Evolutionary conservation across 805 yeast species (phyloP).

Genomic region (Millerozyma miso): DNA sequence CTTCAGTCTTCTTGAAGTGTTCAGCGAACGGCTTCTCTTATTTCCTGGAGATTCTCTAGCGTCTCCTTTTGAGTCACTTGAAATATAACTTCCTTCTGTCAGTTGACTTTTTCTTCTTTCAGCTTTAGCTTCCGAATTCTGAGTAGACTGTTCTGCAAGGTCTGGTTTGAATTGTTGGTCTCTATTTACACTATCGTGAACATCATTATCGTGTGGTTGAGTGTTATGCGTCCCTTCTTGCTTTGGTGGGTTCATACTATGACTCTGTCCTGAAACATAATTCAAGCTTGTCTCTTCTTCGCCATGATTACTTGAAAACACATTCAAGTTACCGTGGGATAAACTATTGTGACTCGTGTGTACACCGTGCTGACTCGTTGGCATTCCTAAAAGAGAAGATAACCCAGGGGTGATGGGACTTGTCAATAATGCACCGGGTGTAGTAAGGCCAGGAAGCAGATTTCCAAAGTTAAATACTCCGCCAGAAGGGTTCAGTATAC

Average conservation of each 20-base stretch:
- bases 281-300: not conserved
- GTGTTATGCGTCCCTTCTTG: not conserved
- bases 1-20: not conserved
- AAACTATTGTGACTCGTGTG: not conserved
- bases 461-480: slow-evolving; percentile 34
- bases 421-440: slow-evolving; percentile 37
- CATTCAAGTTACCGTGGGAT: not conserved
- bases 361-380: slow-evolving; percentile 5
- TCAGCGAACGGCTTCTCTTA: not conserved
- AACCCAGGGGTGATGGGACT: slow-evolving; percentile 49
- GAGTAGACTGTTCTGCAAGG: not conserved
- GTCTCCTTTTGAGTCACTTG: not conserved
- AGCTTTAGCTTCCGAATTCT: not conserved
- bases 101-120: not conserved
- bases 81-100: slow-evolving; percentile 4
- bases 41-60: not conserved
- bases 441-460: slow-evolving; percentile 33
- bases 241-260: not conserved
- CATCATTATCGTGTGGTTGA: not conserved
- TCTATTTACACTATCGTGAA: not conserved
- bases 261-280: not conserved
- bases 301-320: not conserved
- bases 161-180: not conserved
- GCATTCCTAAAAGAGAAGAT: slow-evolving; percentile 33
- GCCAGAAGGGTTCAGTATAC: slow-evolving; percentile 15